Conservation (phyloP, 139 green algal genomes). For the Chlamydomonas sp. region DNA sequence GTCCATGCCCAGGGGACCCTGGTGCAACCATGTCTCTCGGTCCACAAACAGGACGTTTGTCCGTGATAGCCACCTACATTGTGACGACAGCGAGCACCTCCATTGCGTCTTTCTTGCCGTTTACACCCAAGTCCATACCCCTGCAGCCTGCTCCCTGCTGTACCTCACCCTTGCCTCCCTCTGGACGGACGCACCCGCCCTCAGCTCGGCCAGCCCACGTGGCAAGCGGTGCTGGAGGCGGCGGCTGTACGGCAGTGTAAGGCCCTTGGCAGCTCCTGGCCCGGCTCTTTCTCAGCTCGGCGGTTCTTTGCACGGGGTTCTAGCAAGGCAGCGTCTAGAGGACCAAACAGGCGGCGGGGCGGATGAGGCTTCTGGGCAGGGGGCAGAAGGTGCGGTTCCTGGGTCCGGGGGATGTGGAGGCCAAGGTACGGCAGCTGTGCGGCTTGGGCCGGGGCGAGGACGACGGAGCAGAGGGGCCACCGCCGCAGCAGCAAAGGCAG, state of each 20-base stretch:
- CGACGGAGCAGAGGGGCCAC: too few relatives aligned
- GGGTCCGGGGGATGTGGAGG: constrained; percentile 15
- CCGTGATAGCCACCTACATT: neutral
- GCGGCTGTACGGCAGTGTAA: neutral
- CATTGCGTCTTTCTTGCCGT: neutral
- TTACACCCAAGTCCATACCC: neutral
- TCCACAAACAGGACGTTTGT: neutral
- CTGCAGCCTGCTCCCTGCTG: constrained; percentile 27
- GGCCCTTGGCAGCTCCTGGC: constrained; percentile 27
- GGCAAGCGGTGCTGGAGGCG: constrained; percentile 68
- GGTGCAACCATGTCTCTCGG: too few relatives aligned
- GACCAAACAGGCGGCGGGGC: neutral
- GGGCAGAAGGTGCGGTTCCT: constrained; percentile 44
- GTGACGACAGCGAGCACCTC: neutral
- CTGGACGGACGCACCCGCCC: too few relatives aligned
- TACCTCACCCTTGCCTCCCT: neutral
- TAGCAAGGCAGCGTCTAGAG: constrained; percentile 66
- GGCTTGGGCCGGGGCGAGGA: too few relatives aligned
- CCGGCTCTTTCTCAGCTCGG: constrained; percentile 44
- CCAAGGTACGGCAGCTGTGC: neutral
- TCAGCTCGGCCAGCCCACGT: constrained; percentile 16
- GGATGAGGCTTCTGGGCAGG: constrained; percentile 42
- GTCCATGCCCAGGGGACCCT: too few relatives aligned
- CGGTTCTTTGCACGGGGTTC: constrained; percentile 43
- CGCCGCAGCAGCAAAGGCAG: too few relatives aligned